phyloP scores from a whole-genome alignment of 495 filamentous ascomycete species.

The Aspergillus bertholletiae region DNA sequence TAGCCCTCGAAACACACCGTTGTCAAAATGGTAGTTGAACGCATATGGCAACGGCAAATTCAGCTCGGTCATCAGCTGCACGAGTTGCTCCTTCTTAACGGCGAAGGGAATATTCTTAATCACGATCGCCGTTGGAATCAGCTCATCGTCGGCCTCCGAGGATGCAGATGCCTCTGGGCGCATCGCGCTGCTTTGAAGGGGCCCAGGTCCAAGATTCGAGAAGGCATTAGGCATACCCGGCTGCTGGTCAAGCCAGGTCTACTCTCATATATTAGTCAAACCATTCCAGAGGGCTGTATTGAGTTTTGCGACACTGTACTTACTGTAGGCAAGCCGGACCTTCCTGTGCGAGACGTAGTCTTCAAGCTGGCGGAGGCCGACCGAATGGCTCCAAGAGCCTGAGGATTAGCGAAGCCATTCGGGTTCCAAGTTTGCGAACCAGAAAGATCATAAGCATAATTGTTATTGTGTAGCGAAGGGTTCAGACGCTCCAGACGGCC shows the following conservation, averaged over 20 bases:
- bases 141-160: constrained; percentile 67
- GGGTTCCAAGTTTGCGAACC: constrained; percentile 68
- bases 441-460: constrained; percentile 57
- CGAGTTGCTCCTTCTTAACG: constrained; percentile 93
- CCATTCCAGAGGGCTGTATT: background rate
- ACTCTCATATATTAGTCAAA: background rate
- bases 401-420: constrained; percentile 49
- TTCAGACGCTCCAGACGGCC: constrained; percentile 59
- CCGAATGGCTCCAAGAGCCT: constrained; percentile 50
- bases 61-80: constrained; percentile 87
- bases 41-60: constrained; percentile 91
- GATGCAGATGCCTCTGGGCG: constrained; percentile 47
- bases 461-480: constrained; percentile 46
- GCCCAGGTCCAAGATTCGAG: constrained; percentile 49
- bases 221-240: constrained; percentile 51
- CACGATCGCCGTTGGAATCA: constrained; percentile 97
- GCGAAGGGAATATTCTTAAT: constrained; percentile 99
- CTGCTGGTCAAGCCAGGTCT: constrained; percentile 62
- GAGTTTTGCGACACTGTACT: constrained; percentile 17
- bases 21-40: constrained; percentile 99
- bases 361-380: constrained; percentile 56
- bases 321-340: constrained; percentile 59
- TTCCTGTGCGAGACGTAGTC: constrained; percentile 43
- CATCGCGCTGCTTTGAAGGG: constrained; percentile 49
- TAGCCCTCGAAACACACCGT: constrained; percentile 92